These are phyloP conservation scores for Neurospora hispaniola DNA, from an alignment of 495 filamentous ascomycete species.

Conservation along the genomic window DNA sequence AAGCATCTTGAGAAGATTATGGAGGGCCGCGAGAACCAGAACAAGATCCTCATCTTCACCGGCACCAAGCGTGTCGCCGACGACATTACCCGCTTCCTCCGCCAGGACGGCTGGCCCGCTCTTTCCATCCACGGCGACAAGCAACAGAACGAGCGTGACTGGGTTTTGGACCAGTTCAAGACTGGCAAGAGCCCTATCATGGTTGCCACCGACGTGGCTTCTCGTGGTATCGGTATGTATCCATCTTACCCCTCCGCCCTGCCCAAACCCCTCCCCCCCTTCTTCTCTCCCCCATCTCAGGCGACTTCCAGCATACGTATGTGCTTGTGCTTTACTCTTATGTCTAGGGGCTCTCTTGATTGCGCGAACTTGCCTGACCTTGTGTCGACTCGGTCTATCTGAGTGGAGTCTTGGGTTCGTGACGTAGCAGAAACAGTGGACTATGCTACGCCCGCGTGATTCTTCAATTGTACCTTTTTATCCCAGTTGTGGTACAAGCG, in stretches of 20 bases:
- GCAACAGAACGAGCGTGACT: slow-evolving; percentile 98
- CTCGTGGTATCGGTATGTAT: slow-evolving; percentile 99
- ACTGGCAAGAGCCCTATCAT: slow-evolving; percentile 90
- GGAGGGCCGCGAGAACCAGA: slow-evolving; percentile 65
- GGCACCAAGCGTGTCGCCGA: slow-evolving; percentile 98
- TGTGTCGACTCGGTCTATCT: slow-evolving; percentile 66
- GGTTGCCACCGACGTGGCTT: slow-evolving; percentile 97
- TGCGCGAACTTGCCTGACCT: slow-evolving; percentile 78
- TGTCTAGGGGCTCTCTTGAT: slow-evolving; percentile 64
- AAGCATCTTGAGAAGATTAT: slow-evolving; percentile 98
- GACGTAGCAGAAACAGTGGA: slow-evolving; percentile 48
- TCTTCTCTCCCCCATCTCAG: slow-evolving; percentile 26
- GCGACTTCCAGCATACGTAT: slow-evolving; percentile 60
- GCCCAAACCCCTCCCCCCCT: slow-evolving; percentile 30
- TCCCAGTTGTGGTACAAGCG: slow-evolving; percentile 50
- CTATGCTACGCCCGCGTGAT: slow-evolving; percentile 54
- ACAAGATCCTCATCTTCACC: slow-evolving; percentile 93
- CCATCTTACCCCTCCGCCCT: slow-evolving; percentile 34
- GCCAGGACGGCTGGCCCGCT: slow-evolving; percentile 97
- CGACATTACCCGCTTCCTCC: slow-evolving; percentile 96
- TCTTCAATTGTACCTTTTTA: slow-evolving; percentile 59
- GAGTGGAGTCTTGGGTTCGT: slow-evolving; percentile 77
- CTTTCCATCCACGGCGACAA: slow-evolving; percentile 99
- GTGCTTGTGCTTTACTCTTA: slow-evolving; percentile 86
- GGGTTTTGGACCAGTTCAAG: slow-evolving; percentile 99